phyloP scores from a whole-genome alignment of 495 filamentous ascomycete species.

The Hypomontagnella monticulosa region DNA sequence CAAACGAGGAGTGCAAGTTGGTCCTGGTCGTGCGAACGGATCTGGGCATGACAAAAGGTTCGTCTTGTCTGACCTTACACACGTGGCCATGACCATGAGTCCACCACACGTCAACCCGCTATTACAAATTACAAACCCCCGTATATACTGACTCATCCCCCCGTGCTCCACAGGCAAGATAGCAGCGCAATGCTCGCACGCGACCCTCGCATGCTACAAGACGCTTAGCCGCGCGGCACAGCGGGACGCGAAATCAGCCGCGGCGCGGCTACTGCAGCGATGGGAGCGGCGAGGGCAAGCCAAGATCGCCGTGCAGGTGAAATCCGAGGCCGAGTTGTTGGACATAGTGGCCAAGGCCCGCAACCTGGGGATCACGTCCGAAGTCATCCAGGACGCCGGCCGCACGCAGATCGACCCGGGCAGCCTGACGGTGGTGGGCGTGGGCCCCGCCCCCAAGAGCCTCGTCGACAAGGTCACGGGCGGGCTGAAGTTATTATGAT shows the following conservation, averaged over 20 bases:
- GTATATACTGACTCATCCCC: background rate
- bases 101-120: background rate
- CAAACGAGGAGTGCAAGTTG: constrained; percentile 88
- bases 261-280: constrained; percentile 72
- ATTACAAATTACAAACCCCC: background rate
- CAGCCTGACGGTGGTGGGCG: constrained; percentile 87
- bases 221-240: constrained; percentile 66
- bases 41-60: constrained; percentile 96
- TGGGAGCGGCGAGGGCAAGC: constrained; percentile 90
- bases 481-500: constrained; percentile 82
- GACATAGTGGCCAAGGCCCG: constrained; percentile 80
- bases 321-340: constrained; percentile 83
- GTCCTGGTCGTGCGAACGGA: constrained; percentile 93
- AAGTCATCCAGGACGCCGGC: constrained; percentile 93
- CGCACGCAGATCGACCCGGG: constrained; percentile 96
- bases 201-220: constrained; percentile 97
- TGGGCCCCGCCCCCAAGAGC: constrained; percentile 88
- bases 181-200: constrained; percentile 94
- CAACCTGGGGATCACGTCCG: constrained; percentile 84
- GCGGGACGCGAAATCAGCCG: constrained; percentile 57
- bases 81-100: background rate
- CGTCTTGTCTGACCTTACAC: constrained; percentile 20
- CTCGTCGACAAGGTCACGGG: constrained; percentile 89
- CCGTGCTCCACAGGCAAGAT: constrained; percentile 80
- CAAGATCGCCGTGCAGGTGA: constrained; percentile 90